A percentile compares a stretch with the other conserved stretches of the same genome.
phyloP scores from a whole-genome alignment of 164 flowering plant genomes.

The Amborella trichopoda region DNA sequence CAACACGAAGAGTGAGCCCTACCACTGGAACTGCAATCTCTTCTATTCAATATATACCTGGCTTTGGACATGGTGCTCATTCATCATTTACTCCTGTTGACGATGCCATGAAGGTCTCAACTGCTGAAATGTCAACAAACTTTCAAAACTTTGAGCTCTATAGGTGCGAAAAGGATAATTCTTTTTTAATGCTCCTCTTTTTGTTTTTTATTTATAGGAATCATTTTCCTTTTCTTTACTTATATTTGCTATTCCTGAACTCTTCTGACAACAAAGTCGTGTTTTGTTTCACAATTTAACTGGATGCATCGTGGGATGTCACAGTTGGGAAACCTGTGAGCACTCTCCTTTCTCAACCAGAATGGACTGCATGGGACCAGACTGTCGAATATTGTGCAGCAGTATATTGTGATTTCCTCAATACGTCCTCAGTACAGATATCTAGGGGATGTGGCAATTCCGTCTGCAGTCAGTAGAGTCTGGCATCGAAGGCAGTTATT shows the following conservation, averaged over 20 bases:
- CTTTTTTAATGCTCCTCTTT: not conserved
- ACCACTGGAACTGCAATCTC: conserved; percentile 87
- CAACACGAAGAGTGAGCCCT: conserved; percentile 80
- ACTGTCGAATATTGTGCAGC: conserved; percentile 98
- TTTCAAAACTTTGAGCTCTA: conserved; percentile 87
- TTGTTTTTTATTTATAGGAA: too few relatives aligned
- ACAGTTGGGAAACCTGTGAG: conserved; percentile 99
- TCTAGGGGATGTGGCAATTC: conserved; percentile 97
- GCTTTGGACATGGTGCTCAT: conserved; percentile 50
- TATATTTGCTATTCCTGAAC: too few relatives aligned
- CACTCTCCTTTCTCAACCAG: conserved; percentile 93
- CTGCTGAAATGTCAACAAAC: conserved; percentile 58
- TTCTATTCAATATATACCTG: conserved; percentile 88
- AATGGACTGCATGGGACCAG: conserved; percentile 99
- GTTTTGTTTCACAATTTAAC: too few relatives aligned
- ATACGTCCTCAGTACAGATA: conserved; percentile 94
- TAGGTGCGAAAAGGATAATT: conserved; percentile 29
- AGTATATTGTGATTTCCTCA: conserved; percentile 82
- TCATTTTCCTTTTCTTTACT: too few relatives aligned
- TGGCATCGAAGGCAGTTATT: conserved; percentile 99
- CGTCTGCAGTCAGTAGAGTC: conserved; percentile 84
- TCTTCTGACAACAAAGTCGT: too few relatives aligned
- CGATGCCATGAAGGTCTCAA: conserved; percentile 55
- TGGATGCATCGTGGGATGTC: conserved; percentile 15
- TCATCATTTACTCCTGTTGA: conserved; percentile 64